phyloP scores from a whole-genome alignment of 2,329 filamentous ascomycete species.

The Aureobasidium sp. region DNA sequence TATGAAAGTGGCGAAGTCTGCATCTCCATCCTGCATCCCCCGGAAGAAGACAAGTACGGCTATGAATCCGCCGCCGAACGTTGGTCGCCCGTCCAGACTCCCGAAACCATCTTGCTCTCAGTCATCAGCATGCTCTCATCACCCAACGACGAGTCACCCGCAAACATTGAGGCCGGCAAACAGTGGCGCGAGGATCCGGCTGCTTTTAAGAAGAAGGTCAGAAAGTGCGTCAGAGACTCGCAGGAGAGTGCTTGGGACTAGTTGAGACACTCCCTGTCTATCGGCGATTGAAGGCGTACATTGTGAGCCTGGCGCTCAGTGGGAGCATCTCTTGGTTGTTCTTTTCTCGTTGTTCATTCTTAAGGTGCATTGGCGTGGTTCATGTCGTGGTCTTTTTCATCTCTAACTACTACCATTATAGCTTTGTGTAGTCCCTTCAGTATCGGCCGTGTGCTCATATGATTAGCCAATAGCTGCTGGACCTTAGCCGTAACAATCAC shows the following conservation, averaged over 20 bases:
- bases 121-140: conserved; percentile 88
- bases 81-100: conserved; percentile 91
- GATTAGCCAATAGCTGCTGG: not conserved
- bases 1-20: conserved; percentile 83
- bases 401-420: not conserved
- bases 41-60: conserved; percentile 87
- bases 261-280: not conserved
- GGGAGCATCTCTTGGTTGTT: not conserved
- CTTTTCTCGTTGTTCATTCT: not conserved
- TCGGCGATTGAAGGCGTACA: not conserved
- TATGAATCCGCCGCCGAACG: conserved; percentile 87
- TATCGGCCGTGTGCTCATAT: not conserved
- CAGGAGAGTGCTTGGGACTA: conserved; percentile 48
- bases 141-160: conserved; percentile 92
- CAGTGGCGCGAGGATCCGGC: conserved; percentile 74
- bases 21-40: conserved; percentile 94
- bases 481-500: too few species aligned
- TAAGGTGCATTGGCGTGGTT: conserved; percentile 1
- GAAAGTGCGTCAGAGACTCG: conserved; percentile 74
- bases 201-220: conserved; percentile 72
- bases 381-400: not conserved
- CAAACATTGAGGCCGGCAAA: conserved; percentile 87
- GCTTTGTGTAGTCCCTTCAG: not conserved
- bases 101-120: conserved; percentile 85
- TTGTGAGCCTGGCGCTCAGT: conserved; percentile 3